Evolutionary conservation across 352 stramenopile species (phyloP).

Genomic region (Phytophthora niederhauseri): DNA sequence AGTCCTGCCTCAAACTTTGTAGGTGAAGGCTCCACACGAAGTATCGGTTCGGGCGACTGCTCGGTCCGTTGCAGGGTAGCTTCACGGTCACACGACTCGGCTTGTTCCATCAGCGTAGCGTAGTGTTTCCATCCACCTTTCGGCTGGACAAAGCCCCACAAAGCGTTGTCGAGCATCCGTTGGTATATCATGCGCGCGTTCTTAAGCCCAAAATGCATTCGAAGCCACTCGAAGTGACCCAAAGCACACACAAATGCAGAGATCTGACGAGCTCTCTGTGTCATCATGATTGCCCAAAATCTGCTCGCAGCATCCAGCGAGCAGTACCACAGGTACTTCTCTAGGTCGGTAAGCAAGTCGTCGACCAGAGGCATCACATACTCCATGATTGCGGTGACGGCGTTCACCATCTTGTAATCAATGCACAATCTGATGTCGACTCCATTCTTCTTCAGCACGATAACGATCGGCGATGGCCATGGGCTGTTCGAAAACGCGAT

Average conservation of each 20-base stretch:
- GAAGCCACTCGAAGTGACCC: neutral
- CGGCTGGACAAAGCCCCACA: neutral
- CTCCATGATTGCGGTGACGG: neutral
- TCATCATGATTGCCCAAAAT: neutral
- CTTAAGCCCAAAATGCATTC: neutral
- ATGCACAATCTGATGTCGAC: neutral
- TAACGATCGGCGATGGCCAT: neutral
- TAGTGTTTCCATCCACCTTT: neutral
- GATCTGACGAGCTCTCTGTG: neutral
- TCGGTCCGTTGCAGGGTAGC: neutral
- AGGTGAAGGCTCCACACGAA: no score
- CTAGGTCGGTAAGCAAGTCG: neutral
- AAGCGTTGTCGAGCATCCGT: neutral
- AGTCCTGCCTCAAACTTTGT: no score
- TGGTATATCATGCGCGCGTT: neutral
- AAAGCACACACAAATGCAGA: neutral
- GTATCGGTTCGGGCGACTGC: no score
- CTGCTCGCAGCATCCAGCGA: neutral
- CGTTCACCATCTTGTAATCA: neutral
- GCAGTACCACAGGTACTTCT: neutral
- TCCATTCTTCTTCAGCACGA: neutral
- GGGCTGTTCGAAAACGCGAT: neutral
- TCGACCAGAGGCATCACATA: conserved; percentile 1
- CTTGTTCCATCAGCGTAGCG: neutral
- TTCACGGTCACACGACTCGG: neutral